These are phyloP conservation scores for Pyrenula aspistea DNA, from an alignment of 495 filamentous ascomycete genomes.

Conservation along the genomic window DNA sequence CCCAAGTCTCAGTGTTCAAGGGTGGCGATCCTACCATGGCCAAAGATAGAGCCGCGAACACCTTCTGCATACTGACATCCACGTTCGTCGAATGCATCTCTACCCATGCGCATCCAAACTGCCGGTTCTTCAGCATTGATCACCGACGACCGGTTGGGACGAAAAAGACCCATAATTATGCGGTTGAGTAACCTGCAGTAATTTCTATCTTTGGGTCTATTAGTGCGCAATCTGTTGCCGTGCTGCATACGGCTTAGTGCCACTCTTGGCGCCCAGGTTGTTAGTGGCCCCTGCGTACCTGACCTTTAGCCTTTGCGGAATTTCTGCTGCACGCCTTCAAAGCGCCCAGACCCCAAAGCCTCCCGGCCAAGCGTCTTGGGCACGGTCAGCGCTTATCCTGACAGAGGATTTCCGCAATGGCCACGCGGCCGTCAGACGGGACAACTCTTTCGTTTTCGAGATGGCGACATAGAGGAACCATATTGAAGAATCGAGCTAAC, in stretches of 20 bases:
- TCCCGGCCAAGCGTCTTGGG: not conserved
- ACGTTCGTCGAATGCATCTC: not conserved
- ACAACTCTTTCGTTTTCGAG: no score
- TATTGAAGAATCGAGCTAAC: no score
- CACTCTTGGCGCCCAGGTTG: not conserved
- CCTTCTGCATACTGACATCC: not conserved
- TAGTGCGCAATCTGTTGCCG: not conserved
- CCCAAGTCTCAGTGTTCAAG: no score
- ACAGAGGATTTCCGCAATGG: not conserved
- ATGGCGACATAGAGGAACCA: no score
- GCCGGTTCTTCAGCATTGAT: no score
- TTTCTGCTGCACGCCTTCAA: not conserved
- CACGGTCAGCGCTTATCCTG: not conserved
- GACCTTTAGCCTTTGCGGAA: not conserved
- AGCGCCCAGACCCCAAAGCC: not conserved
- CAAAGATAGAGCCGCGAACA: not conserved
- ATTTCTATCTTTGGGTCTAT: not conserved
- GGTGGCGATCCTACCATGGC: no score
- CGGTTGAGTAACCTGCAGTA: not conserved
- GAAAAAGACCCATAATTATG: not conserved
- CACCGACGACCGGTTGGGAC: no score
- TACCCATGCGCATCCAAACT: no score
- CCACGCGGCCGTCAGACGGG: not conserved
- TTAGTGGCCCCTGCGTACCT: not conserved
- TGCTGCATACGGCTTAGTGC: not conserved